A percentile compares a stretch with the other conserved stretches of the same genome.
Evolutionary conservation across 2,329 filamentous ascomycete species (phyloP).

Genomic region (Penicillium crustosum): DNA sequence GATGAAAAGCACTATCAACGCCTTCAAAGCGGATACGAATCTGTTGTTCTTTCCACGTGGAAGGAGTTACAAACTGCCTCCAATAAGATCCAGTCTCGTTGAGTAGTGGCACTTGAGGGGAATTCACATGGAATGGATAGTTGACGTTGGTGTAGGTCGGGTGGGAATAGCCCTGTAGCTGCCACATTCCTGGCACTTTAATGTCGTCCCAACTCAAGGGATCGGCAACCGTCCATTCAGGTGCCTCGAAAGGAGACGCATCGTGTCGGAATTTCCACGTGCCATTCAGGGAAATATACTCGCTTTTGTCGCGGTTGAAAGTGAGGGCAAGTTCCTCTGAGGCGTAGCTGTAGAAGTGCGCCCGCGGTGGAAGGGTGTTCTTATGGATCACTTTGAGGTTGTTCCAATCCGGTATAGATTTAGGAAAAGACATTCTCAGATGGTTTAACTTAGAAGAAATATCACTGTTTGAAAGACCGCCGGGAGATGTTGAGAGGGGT

Average conservation of each 20-base stretch:
- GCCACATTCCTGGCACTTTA: conserved; percentile 67
- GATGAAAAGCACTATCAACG: conserved; percentile 69
- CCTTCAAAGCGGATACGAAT: conserved; percentile 68
- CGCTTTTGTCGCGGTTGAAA: conserved; percentile 21
- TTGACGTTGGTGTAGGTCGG: conserved; percentile 70
- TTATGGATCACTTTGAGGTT: conserved; percentile 61
- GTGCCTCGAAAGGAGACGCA: conserved; percentile 16
- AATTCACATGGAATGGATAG: conserved; percentile 65
- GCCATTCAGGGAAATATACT: conserved; percentile 17
- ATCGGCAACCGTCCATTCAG: conserved; percentile 13
- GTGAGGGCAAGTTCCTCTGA: conserved; percentile 51
- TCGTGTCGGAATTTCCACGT: conserved; percentile 23
- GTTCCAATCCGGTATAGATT: conserved; percentile 56
- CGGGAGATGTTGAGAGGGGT: background rate
- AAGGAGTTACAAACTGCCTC: conserved; percentile 55
- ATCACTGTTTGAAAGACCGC: background rate
- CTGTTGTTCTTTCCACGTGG: conserved; percentile 52
- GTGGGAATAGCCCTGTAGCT: conserved; percentile 65
- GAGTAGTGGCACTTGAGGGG: conserved; percentile 61
- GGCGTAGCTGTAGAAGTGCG: conserved; percentile 57
- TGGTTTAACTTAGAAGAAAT: background rate
- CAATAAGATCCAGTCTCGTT: conserved; percentile 67
- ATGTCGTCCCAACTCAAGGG: conserved; percentile 38
- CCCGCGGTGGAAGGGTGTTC: conserved; percentile 58
- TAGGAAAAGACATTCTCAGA: conserved; percentile 14